These are phyloP conservation scores for Exserohilum turcica DNA, from an alignment of 2,329 filamentous ascomycete species.

Conservation along the genomic window DNA sequence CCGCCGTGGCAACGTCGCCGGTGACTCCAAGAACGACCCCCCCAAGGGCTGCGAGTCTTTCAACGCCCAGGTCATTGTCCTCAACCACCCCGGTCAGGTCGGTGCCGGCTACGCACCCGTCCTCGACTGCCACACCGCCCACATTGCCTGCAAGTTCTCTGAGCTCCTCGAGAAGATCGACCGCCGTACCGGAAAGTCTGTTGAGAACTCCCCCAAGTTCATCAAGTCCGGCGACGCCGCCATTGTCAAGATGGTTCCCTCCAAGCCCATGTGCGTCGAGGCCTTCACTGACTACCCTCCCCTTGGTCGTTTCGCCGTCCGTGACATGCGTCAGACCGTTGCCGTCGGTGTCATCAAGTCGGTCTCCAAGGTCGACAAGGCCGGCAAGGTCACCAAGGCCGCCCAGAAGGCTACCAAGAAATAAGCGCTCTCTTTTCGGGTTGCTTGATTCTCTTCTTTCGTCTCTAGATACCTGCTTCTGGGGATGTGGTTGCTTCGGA, in stretches of 20 bases:
- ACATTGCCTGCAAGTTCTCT: conserved; percentile 99
- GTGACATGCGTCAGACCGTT: conserved; percentile 86
- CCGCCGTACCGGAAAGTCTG: conserved; percentile 98
- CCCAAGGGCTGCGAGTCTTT: conserved; percentile 87
- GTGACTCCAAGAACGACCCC: conserved; percentile 99
- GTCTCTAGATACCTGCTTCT: conserved; percentile 43
- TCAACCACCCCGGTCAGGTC: conserved; percentile 99
- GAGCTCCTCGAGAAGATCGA: conserved; percentile 99
- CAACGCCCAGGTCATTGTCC: conserved; percentile 99
- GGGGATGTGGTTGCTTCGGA: conserved; percentile 47
- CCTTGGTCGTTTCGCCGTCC: conserved; percentile 99
- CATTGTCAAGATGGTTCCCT: conserved; percentile 99
- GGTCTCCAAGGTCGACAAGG: conserved; percentile 55
- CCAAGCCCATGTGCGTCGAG: conserved; percentile 99
- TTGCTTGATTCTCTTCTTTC: conserved; percentile 43
- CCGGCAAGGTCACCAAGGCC: conserved; percentile 59
- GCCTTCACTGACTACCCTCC: conserved; percentile 99
- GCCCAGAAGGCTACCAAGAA: conserved; percentile 51
- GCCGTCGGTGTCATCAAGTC: conserved; percentile 94
- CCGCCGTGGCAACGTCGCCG: conserved; percentile 98
- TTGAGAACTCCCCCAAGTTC: conserved; percentile 94
- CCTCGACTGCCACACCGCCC: conserved; percentile 99
- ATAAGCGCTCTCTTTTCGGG: conserved; percentile 42
- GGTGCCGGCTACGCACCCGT: conserved; percentile 99
- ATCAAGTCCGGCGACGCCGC: conserved; percentile 99